Evolutionary conservation across 768 basidiomycete genomes (phyloP).

Genomic region (Leucosporidium yakuticum): DNA sequence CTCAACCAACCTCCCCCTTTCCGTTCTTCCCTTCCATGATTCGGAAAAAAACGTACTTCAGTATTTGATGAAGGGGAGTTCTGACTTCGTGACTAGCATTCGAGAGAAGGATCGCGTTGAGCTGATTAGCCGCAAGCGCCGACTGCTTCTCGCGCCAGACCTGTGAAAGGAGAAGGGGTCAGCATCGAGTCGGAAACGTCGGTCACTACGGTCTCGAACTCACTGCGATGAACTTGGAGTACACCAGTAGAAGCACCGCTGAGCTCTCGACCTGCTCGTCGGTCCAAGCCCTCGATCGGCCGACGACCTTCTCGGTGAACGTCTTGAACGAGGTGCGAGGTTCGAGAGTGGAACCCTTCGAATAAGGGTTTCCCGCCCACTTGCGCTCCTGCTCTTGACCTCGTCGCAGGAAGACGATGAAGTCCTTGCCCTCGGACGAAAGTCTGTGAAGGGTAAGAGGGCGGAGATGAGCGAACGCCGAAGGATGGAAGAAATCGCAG

Average conservation of each 20-base stretch:
- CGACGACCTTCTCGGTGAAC: slow-evolving; percentile 69
- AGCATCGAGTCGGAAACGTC: not conserved
- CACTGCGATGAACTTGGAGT: slow-evolving; percentile 74
- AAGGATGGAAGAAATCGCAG: too few relatives aligned
- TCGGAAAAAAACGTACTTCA: slow-evolving; percentile 53
- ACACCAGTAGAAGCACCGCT: slow-evolving; percentile 64
- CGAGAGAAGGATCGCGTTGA: slow-evolving; percentile 66
- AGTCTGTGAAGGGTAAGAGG: slow-evolving; percentile 39
- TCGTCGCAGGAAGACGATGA: slow-evolving; percentile 72
- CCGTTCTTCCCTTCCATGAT: too few relatives aligned
- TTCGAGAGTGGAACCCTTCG: slow-evolving; percentile 52
- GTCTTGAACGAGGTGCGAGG: slow-evolving; percentile 72
- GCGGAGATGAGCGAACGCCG: too few relatives aligned
- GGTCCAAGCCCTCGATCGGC: slow-evolving; percentile 65
- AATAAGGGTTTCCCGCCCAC: slow-evolving; percentile 63
- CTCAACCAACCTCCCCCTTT: too few relatives aligned
- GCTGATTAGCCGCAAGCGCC: slow-evolving; percentile 62
- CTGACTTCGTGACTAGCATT: slow-evolving; percentile 81
- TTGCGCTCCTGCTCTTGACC: slow-evolving; percentile 60
- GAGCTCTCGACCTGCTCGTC: slow-evolving; percentile 75
- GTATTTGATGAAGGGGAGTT: slow-evolving; percentile 73
- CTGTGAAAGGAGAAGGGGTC: slow-evolving; percentile 40
- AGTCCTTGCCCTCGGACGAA: slow-evolving; percentile 65
- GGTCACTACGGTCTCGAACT: slow-evolving; percentile 38
- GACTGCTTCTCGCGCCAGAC: slow-evolving; percentile 78